These are phyloP conservation scores for Capsicum rhomboideum DNA, from an alignment of 257 asterid genomes.

Conservation along the genomic window DNA sequence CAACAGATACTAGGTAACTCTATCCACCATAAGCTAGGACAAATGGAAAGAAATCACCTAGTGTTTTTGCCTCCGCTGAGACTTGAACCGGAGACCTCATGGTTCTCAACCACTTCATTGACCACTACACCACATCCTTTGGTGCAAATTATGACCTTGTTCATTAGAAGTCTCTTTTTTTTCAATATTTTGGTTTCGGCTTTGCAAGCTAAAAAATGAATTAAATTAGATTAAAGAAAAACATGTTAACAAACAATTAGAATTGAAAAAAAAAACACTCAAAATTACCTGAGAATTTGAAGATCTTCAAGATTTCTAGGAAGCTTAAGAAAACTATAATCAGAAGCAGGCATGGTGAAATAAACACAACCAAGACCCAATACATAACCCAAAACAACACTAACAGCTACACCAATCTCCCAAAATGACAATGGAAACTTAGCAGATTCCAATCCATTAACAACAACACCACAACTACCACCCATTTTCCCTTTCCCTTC, in stretches of 20 bases:
- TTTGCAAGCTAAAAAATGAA: too few relatives aligned
- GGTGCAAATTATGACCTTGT: background rate
- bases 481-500: background rate
- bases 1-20: too few relatives aligned
- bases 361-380: slow-evolving; percentile 58
- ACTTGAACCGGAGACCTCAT: too few relatives aligned
- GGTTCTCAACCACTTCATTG: too few relatives aligned
- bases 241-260: background rate
- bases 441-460: slow-evolving; percentile 12
- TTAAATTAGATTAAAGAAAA: too few relatives aligned
- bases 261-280: background rate
- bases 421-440: slow-evolving; percentile 54
- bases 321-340: slow-evolving; percentile 88
- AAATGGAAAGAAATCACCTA: too few relatives aligned
- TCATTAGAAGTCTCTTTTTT: background rate
- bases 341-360: slow-evolving; percentile 84
- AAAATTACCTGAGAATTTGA: slow-evolving; percentile 72
- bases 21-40: too few relatives aligned
- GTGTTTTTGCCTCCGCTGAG: too few relatives aligned
- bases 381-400: slow-evolving; percentile 64
- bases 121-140: too few relatives aligned
- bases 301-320: slow-evolving; percentile 84
- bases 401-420: slow-evolving; percentile 57
- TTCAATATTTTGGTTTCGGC: too few relatives aligned
- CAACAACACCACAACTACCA: background rate